A percentile compares a stretch with the other conserved stretches of the same genome.
These are phyloP conservation scores for Sporobolus alterniflorus DNA, from an alignment of 202 grass and related monocot genomes.

Conservation along the genomic window DNA sequence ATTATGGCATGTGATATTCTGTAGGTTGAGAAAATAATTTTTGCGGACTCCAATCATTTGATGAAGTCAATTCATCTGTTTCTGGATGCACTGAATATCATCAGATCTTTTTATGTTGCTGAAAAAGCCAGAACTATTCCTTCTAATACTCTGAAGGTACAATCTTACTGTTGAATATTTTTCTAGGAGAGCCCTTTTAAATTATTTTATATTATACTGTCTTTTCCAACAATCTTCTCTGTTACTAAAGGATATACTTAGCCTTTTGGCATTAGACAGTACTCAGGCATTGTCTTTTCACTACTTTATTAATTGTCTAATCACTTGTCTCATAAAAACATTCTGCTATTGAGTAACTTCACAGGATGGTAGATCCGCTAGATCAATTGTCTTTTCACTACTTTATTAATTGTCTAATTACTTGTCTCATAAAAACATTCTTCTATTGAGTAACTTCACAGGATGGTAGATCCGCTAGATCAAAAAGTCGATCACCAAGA, in stretches of 20 bases:
- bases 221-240: neutral
- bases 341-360: conserved; percentile 29
- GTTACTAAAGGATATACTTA: neutral
- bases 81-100: conserved; percentile 82
- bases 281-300: neutral
- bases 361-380: conserved; percentile 69
- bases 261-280: neutral
- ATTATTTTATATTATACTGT: neutral
- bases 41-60: conserved; percentile 77
- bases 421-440: conserved; percentile 22
- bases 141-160: conserved; percentile 49
- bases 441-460: conserved; percentile 38
- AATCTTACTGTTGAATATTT: neutral
- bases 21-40: conserved; percentile 85
- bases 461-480: conserved; percentile 69
- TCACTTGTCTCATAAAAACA: conserved; percentile 8
- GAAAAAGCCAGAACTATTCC: conserved; percentile 59
- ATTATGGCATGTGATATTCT: conserved; percentile 45
- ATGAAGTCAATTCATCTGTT: conserved; percentile 85
- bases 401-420: neutral
- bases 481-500: conserved; percentile 68
- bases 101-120: conserved; percentile 80
- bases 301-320: neutral
- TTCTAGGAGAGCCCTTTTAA: neutral
- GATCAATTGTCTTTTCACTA: conserved; percentile 35